Evolutionary conservation across 306 rosid species (phyloP).

Genomic region (Malus orientalis): DNA sequence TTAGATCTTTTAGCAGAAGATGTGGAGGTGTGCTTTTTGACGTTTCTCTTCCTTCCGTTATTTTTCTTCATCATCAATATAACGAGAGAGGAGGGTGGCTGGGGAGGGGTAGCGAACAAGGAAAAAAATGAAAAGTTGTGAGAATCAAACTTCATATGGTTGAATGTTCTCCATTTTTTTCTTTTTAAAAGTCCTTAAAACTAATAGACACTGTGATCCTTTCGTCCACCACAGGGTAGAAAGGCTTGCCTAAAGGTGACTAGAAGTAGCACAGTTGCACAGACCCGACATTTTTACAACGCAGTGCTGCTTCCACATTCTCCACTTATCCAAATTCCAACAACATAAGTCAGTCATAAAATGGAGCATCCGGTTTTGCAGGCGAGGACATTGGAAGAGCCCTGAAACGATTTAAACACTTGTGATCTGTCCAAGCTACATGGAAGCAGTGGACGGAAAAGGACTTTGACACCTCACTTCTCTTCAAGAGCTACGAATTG

Average conservation of each 20-base stretch:
- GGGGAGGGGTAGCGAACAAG: too few relatives aligned
- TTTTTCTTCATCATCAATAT: too few relatives aligned
- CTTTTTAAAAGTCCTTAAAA: not conserved
- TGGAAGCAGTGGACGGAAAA: not conserved
- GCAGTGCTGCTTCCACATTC: slow-evolving; percentile 52
- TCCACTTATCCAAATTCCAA: slow-evolving; percentile 51
- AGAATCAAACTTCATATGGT: too few relatives aligned
- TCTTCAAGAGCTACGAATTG: too few relatives aligned
- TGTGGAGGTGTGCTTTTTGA: too few relatives aligned
- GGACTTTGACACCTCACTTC: too few relatives aligned
- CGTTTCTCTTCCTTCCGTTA: too few relatives aligned
- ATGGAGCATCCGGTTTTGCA: slow-evolving; percentile 56
- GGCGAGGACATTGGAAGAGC: slow-evolving; percentile 59
- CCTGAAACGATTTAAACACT: slow-evolving; percentile 23
- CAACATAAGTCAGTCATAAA: slow-evolving; percentile 44
- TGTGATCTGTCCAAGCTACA: not conserved
- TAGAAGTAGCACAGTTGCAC: slow-evolving; percentile 76
- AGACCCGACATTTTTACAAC: slow-evolving; percentile 48
- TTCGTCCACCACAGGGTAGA: slow-evolving; percentile 62
- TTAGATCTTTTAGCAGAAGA: too few relatives aligned
- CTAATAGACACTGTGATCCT: not conserved
- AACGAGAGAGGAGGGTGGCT: too few relatives aligned
- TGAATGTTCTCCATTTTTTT: too few relatives aligned
- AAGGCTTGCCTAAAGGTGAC: slow-evolving; percentile 86
- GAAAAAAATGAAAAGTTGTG: too few relatives aligned